Conservation (phyloP, 805 yeast genomes). For the Babjeviella inositovora region DNA sequence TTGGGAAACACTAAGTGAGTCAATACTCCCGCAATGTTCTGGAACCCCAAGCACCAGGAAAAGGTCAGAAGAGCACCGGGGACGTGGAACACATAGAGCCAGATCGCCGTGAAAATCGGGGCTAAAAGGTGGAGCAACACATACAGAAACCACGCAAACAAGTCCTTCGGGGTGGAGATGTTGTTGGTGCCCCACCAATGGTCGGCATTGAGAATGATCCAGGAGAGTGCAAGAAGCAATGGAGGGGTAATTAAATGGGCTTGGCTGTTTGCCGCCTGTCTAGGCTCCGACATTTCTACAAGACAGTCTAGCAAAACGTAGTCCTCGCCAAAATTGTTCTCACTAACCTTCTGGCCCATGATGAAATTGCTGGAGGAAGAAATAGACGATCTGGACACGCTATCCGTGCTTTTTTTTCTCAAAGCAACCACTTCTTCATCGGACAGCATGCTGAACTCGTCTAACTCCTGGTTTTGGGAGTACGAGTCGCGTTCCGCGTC, state of each 20-base stretch:
- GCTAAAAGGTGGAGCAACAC: conserved; percentile 44
- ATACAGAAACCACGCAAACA: conserved; percentile 45
- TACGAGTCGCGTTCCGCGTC: too few species aligned
- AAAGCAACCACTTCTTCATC: too few species aligned
- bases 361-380: too few species aligned
- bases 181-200: conserved; percentile 21
- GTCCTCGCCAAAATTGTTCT: conserved; percentile 2
- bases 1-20: conserved; percentile 52
- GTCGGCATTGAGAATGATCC: conserved; percentile 32
- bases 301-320: too few species aligned
- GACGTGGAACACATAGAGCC: conserved; percentile 49
- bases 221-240: conserved; percentile 20
- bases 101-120: conserved; percentile 45
- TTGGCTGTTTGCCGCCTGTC: conserved; percentile 1
- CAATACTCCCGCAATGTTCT: conserved; percentile 39
- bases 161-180: conserved; percentile 26
- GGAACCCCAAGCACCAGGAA: conserved; percentile 37
- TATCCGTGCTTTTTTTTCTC: too few species aligned
- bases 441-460: too few species aligned
- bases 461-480: too few species aligned
- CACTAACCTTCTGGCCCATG: too few species aligned
- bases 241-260: conserved; percentile 12
- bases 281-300: neutral
- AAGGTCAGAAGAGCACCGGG: conserved; percentile 46
- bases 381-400: too few species aligned